Percentiles rank a stretch among this genome's conserved stretches.
These are phyloP conservation scores for Epipyxis sp. DNA, from an alignment of 108 stramenopile species.

Conservation along the genomic window DNA sequence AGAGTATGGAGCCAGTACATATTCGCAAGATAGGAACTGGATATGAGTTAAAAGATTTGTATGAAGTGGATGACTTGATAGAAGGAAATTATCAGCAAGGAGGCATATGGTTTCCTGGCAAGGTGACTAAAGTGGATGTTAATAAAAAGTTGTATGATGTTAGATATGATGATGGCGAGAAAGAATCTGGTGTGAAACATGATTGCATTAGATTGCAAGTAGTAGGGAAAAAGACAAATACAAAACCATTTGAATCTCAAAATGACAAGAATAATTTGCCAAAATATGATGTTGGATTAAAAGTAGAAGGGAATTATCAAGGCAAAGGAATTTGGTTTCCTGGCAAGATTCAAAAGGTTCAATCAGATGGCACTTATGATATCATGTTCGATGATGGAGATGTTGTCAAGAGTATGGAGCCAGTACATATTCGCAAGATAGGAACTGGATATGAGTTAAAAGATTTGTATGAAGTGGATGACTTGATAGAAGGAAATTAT, in stretches of 20 bases:
- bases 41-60: background rate
- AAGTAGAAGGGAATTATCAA: conserved; percentile 53
- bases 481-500: background rate
- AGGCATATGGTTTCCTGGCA: background rate
- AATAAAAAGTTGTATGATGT: conserved; percentile 25
- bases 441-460: background rate
- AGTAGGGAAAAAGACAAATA: too few species aligned
- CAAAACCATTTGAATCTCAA: too few species aligned
- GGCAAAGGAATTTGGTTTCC: conserved; percentile 44
- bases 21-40: conserved; percentile 30
- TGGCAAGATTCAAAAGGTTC: conserved; percentile 43
- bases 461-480: background rate
- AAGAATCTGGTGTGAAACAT: conserved; percentile 37
- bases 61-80: background rate
- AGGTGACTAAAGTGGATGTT: background rate
- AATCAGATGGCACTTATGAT: conserved; percentile 55
- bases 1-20: conserved; percentile 35
- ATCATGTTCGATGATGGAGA: conserved; percentile 61
- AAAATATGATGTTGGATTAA: background rate
- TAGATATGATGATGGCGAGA: conserved; percentile 54
- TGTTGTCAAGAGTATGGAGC: conserved; percentile 42
- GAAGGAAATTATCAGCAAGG: background rate
- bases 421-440: conserved; percentile 34
- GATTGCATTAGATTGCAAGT: conserved; percentile 22
- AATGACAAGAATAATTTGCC: too few species aligned